Percentiles rank a stretch among this genome's conserved stretches.
phyloP scores from a whole-genome alignment of 208 protist genomes.

The Acanthamoeba triangularis region DNA sequence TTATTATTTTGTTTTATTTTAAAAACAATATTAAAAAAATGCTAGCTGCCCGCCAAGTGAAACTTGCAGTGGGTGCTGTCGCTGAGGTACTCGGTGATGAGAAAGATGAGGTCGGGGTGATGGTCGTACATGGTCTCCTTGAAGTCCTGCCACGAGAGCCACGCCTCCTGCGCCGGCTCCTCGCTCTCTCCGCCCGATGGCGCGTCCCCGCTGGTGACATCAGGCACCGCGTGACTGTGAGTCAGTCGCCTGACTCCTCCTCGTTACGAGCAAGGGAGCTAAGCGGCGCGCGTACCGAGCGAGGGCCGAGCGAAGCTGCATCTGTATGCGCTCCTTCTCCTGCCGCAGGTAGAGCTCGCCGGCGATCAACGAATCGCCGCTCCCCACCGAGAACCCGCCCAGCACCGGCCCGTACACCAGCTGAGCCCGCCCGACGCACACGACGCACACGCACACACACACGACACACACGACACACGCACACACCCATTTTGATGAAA shows the following conservation, averaged over 20 bases:
- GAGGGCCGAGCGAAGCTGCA: not conserved
- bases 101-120: conserved; percentile 48
- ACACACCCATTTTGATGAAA: no score
- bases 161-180: not conserved
- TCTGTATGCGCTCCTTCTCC: conserved; percentile 52
- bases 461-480: no score
- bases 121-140: conserved; percentile 54
- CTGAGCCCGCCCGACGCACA: not conserved
- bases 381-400: conserved; percentile 28
- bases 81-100: conserved; percentile 58
- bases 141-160: conserved; percentile 24
- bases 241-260: no score
- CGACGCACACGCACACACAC: not conserved
- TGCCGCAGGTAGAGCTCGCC: not conserved
- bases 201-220: not conserved
- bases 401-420: conserved; percentile 50
- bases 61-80: conserved; percentile 5
- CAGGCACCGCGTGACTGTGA: no score
- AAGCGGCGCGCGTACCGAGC: not conserved
- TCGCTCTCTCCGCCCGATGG: not conserved
- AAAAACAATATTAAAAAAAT: no score
- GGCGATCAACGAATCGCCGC: conserved; percentile 7
- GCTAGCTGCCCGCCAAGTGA: not conserved
- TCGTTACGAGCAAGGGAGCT: not conserved
- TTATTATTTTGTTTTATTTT: no score